phyloP scores from a whole-genome alignment of 768 basidiomycete genomes.

The Suillus lakei region DNA sequence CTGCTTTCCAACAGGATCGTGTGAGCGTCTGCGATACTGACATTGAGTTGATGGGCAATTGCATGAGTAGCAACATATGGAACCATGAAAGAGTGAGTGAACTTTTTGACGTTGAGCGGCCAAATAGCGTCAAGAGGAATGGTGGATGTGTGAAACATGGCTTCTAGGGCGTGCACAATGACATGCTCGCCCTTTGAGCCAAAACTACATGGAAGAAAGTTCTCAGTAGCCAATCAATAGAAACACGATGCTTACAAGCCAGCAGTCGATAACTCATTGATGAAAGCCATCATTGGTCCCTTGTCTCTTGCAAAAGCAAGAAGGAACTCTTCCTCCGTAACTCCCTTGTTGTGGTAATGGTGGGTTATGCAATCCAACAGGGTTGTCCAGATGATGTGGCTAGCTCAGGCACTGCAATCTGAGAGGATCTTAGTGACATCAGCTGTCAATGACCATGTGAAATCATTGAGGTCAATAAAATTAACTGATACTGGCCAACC shows the following conservation, averaged over 20 bases:
- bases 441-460: not conserved
- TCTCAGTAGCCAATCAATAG: not conserved
- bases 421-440: not conserved
- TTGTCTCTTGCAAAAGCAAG: not conserved
- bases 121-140: not conserved
- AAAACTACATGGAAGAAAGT: not conserved
- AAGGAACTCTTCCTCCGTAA: not conserved
- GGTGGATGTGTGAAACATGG: not conserved
- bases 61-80: not conserved
- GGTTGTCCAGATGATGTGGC: not conserved
- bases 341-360: not conserved
- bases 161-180: not conserved
- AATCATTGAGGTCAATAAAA: not conserved
- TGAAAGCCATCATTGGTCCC: not conserved
- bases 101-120: not conserved
- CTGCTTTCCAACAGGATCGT: not conserved
- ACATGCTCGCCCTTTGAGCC: not conserved
- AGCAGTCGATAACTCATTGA: not conserved
- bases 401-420: not conserved
- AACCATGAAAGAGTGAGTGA: not conserved
- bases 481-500: not conserved
- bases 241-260: not conserved
- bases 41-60: not conserved
- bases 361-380: not conserved
- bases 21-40: not conserved